Evolutionary conservation across 176 grass and related monocot species (phyloP), one percentile per base, ranked within the genome.

Genomic region (Hsuehochloa calcarea): DNA sequence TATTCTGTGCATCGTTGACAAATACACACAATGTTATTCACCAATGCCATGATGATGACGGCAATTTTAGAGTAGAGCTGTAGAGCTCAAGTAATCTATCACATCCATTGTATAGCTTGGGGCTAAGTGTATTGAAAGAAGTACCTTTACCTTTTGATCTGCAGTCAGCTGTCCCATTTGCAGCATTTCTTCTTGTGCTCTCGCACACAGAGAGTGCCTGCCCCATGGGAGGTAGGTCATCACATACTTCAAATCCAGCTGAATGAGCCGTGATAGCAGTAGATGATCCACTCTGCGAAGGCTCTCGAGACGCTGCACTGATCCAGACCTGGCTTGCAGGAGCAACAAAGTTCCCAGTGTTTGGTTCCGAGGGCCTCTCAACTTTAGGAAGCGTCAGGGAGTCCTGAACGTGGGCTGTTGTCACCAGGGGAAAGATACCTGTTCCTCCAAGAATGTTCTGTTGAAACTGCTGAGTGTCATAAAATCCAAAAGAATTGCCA

Each of bases 271-370:
- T 70, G 13, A 87, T 62, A 52, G 87, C 90, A 54, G 79, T 87
- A 14, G 90, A 94, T 4, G 93, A 92, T 80, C 85, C 93, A 22
- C 93, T 94, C 64, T 94, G 87, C 37, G 92, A 94, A 60, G 92
- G 92, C 40, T 94, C 90, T 49, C 74, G 63, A 51, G 92, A 94
- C 0, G 74, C 29, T 8, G 82, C 40, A 63, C 78, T 71, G 14
- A 83, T 68, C 74, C 71, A 87, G 55, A 88, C 77, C 23, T 92
- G 92, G 69, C 63, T 87, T 45, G 89, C 15, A 35, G 89, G 75
- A 56, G 69, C 63, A 54, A 70, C 9, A 5, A 87, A 84, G 75
- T 38, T 84, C 56, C 51, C 61, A 8, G 45, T 87, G 5, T 79
- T 84, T 74, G 43, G 61, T 84, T 87, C 85, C 5, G 27, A 51